Conservation (phyloP, 2,329 filamentous ascomycete species). For the Penicillium sp. region DNA sequence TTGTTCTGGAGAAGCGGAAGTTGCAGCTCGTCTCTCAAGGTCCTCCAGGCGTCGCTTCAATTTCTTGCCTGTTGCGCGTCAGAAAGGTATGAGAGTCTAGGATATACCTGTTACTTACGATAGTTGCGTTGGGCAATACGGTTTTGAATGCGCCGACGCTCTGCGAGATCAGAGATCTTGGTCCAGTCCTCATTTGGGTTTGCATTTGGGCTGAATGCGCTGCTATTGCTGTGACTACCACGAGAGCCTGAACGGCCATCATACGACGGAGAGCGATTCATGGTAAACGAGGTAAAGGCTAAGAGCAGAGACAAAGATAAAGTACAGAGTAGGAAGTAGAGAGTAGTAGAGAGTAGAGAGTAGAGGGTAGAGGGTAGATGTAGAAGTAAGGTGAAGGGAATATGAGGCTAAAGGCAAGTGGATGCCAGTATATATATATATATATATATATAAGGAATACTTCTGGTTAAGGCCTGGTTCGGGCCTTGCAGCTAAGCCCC, state of each 20-base stretch:
- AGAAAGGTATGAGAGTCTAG: neutral
- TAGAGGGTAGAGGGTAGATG: too few relatives aligned
- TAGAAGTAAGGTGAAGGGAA: slow-evolving; percentile 5
- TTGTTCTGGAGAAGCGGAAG: slow-evolving; percentile 61
- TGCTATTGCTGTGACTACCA: slow-evolving; percentile 75
- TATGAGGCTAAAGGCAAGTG: slow-evolving; percentile 4
- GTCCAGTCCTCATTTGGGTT: slow-evolving; percentile 99
- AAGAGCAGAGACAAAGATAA: slow-evolving; percentile 4
- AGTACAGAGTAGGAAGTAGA: slow-evolving; percentile 2
- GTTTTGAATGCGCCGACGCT: slow-evolving; percentile 92
- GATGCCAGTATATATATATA: slow-evolving; percentile 22
- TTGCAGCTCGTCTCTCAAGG: slow-evolving; percentile 60
- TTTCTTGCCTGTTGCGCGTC: slow-evolving; percentile 55
- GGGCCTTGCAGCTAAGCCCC: slow-evolving; percentile 27
- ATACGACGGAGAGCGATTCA: slow-evolving; percentile 32
- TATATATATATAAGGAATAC: slow-evolving; percentile 3
- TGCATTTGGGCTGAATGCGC: slow-evolving; percentile 89
- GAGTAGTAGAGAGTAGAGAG: too few relatives aligned
- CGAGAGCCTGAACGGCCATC: slow-evolving; percentile 49
- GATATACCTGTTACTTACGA: slow-evolving; percentile 58
- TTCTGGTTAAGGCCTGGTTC: neutral
- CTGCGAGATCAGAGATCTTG: slow-evolving; percentile 95
- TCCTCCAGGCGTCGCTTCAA: slow-evolving; percentile 66
- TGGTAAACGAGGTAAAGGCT: slow-evolving; percentile 16
- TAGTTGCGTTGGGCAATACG: slow-evolving; percentile 97